These are phyloP conservation scores for Rhizopogon vulgaris DNA, from an alignment of 768 basidiomycete genomes.

Conservation along the genomic window DNA sequence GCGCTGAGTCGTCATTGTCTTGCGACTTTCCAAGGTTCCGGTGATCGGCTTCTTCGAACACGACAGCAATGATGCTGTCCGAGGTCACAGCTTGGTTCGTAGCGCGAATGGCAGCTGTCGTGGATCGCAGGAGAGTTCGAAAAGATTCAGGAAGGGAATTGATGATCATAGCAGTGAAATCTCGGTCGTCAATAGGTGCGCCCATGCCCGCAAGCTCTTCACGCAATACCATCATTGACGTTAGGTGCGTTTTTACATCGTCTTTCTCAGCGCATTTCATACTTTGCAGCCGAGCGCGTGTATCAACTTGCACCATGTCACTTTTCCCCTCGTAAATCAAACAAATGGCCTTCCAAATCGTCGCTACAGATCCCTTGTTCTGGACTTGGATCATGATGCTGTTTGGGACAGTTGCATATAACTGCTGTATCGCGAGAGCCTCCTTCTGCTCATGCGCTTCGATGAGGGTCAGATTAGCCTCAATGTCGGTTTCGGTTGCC, in stretches of 20 bases:
- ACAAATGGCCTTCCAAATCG: slow-evolving; percentile 1
- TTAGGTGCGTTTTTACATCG: background rate
- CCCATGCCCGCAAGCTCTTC: slow-evolving; percentile 6
- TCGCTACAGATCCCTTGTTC: background rate
- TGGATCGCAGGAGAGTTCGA: background rate
- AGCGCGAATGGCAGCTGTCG: background rate
- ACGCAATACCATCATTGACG: background rate
- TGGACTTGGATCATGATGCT: slow-evolving; percentile 1
- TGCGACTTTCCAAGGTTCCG: background rate
- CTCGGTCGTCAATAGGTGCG: background rate
- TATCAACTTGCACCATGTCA: slow-evolving; percentile 3
- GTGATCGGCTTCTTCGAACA: slow-evolving; percentile 3
- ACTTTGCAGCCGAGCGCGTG: background rate
- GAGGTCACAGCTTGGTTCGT: background rate
- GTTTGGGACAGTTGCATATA: slow-evolving; percentile 1
- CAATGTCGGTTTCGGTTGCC: background rate
- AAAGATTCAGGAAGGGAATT: background rate
- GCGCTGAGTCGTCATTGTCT: background rate
- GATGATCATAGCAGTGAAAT: slow-evolving; percentile 7
- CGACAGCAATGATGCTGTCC: background rate
- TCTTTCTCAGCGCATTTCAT: slow-evolving; percentile 5
- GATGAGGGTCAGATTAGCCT: background rate
- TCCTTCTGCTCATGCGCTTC: background rate
- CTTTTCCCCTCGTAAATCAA: slow-evolving; percentile 2
- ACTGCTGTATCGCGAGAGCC: slow-evolving; percentile 1